phyloP scores from a whole-genome alignment of 306 rosid genomes.

The Lithocarpus polystachyus region DNA sequence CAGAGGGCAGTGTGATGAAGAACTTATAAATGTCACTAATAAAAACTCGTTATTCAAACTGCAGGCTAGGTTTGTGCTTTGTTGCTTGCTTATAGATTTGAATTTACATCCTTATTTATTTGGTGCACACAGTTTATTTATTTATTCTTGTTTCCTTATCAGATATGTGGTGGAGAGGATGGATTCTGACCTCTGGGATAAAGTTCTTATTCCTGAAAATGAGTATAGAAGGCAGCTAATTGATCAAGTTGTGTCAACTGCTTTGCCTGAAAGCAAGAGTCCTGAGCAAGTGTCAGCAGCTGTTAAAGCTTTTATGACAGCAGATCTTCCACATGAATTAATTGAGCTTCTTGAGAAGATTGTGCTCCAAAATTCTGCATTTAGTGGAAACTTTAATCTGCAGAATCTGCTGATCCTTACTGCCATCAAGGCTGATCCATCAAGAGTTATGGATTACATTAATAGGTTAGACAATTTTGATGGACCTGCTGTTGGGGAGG shows the following conservation, averaged over 20 bases:
- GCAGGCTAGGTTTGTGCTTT: conserved; percentile 54
- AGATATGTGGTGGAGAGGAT: conserved; percentile 99
- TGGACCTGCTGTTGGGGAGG: conserved; percentile 98
- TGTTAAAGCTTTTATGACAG: conserved; percentile 99
- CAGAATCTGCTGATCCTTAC: conserved; percentile 96
- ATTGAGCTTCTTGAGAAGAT: conserved; percentile 99
- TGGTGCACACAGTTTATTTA: background rate
- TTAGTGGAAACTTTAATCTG: conserved; percentile 96
- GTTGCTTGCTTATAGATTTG: background rate
- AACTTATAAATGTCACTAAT: conserved; percentile 91
- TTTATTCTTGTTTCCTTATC: conserved; percentile 21
- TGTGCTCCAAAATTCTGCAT: conserved; percentile 99
- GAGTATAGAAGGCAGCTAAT: conserved; percentile 89
- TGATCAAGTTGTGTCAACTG: conserved; percentile 97
- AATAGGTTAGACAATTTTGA: conserved; percentile 95
- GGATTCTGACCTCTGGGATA: conserved; percentile 97
- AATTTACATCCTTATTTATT: background rate
- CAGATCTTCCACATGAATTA: conserved; percentile 95
- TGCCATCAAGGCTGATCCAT: conserved; percentile 95
- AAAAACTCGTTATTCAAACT: conserved; percentile 94
- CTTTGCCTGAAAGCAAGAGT: conserved; percentile 99
- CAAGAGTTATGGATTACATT: conserved; percentile 97
- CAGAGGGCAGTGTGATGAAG: conserved; percentile 97
- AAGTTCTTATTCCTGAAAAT: conserved; percentile 91
- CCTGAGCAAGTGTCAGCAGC: conserved; percentile 99